These are phyloP conservation scores for Kalanchoe fedtschenkoi DNA, from an alignment of 164 flowering plant species.

Conservation along the genomic window DNA sequence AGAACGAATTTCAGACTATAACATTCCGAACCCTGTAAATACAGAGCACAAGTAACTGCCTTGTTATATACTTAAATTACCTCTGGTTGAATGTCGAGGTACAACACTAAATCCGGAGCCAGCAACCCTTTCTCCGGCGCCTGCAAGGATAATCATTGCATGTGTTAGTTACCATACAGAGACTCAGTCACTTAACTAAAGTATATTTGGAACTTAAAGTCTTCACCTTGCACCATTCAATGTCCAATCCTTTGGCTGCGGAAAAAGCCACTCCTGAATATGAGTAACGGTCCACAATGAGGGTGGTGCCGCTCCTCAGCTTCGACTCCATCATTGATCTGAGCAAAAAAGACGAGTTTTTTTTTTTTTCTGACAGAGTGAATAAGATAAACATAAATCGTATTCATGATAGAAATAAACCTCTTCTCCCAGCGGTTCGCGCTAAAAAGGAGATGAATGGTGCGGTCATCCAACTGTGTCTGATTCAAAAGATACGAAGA, in stretches of 20 bases:
- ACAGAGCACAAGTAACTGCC: neutral
- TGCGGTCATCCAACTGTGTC: constrained; percentile 10
- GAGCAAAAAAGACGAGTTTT: too few species aligned
- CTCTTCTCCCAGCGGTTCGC: constrained; percentile 15
- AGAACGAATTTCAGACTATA: too few species aligned
- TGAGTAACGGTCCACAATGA: constrained; percentile 83
- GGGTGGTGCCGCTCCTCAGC: constrained; percentile 59
- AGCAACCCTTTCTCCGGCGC: constrained; percentile 63
- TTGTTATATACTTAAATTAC: constrained; percentile 24
- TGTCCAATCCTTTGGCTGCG: constrained; percentile 78
- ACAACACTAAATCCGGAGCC: constrained; percentile 65
- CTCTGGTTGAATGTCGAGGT: constrained; percentile 69
- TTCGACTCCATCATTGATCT: constrained; percentile 79
- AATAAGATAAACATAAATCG: too few species aligned
- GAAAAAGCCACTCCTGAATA: constrained; percentile 94
- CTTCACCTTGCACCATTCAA: constrained; percentile 87
- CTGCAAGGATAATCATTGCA: constrained; percentile 20
- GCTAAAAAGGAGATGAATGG: constrained; percentile 14
- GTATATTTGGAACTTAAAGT: neutral
- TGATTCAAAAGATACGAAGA: constrained; percentile 9
- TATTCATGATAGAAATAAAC: constrained; percentile 4
- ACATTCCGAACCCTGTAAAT: neutral
- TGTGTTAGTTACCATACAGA: neutral
- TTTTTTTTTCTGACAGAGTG: too few species aligned
- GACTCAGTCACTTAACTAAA: neutral